Conservation (phyloP, 345 rosid species). For the Rhodamnia rubescens region DNA sequence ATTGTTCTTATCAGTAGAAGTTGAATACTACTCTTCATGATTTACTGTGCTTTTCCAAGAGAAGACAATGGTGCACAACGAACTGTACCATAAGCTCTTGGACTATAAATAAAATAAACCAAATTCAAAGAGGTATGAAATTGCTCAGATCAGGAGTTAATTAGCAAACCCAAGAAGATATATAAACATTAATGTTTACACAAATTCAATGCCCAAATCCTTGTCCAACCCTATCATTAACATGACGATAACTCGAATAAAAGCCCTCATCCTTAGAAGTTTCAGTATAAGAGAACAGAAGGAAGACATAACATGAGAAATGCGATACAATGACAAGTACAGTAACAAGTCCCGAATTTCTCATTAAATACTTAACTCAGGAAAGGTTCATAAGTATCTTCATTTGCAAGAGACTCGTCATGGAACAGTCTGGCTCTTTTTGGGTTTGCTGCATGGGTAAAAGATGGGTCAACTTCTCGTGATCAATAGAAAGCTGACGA, state of each 20-base stretch:
- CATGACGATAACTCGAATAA: neutral
- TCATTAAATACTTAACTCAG: constrained; percentile 49
- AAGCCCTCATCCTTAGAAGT: neutral
- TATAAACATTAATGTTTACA: neutral
- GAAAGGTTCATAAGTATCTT: constrained; percentile 92
- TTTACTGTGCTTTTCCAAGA: neutral
- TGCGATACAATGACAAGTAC: neutral
- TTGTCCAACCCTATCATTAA: neutral
- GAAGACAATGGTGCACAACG: neutral
- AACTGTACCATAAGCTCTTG: neutral
- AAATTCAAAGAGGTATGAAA: neutral
- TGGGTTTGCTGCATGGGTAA: constrained; percentile 59
- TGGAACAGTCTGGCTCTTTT: constrained; percentile 87
- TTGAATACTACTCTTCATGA: neutral
- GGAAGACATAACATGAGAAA: neutral
- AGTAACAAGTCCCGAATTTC: neutral
- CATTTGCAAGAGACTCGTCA: constrained; percentile 60
- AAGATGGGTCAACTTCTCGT: constrained; percentile 3
- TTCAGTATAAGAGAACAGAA: neutral
- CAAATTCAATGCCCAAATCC: neutral
- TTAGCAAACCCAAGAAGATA: neutral
- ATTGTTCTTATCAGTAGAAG: neutral
- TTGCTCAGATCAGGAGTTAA: neutral
- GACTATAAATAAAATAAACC: neutral
- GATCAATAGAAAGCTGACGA: neutral